Evolutionary conservation across 106 monocot genomes (phyloP).

Genomic region (Dendrobium nobile): DNA sequence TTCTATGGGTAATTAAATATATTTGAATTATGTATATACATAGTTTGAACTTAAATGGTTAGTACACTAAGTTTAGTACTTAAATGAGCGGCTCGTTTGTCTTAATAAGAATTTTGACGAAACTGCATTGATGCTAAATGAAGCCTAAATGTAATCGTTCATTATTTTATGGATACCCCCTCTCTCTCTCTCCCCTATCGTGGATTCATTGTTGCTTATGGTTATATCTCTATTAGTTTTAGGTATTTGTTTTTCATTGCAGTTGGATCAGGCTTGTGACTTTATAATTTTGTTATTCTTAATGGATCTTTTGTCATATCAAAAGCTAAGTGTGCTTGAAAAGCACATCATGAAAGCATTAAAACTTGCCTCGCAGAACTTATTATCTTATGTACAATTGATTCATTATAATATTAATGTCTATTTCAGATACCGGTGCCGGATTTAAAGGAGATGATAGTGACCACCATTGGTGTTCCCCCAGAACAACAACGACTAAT

Average conservation of each 20-base stretch:
- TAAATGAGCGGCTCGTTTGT: no score
- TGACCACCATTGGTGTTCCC: constrained; percentile 49
- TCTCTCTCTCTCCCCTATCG: neutral
- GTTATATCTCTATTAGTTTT: neutral
- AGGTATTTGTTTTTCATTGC: neutral
- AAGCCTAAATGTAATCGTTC: no score
- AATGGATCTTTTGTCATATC: neutral
- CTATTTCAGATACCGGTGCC: constrained; percentile 52
- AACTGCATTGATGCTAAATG: no score
- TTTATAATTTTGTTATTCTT: neutral
- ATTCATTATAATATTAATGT: neutral
- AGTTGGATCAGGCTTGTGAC: neutral
- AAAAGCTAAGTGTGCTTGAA: neutral
- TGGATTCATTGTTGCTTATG: neutral
- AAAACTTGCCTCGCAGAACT: neutral
- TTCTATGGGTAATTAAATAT: no score
- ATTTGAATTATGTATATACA: no score
- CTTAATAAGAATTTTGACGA: no score
- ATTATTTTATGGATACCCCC: neutral
- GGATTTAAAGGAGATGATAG: constrained; percentile 63
- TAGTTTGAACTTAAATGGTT: no score
- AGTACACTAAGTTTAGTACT: no score
- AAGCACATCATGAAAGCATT: neutral
- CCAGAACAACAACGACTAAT: constrained; percentile 77
- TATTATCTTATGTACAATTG: neutral